Evolutionary conservation across 345 rosid genomes (phyloP).

Genomic region (Gossypium ekmanianum): DNA sequence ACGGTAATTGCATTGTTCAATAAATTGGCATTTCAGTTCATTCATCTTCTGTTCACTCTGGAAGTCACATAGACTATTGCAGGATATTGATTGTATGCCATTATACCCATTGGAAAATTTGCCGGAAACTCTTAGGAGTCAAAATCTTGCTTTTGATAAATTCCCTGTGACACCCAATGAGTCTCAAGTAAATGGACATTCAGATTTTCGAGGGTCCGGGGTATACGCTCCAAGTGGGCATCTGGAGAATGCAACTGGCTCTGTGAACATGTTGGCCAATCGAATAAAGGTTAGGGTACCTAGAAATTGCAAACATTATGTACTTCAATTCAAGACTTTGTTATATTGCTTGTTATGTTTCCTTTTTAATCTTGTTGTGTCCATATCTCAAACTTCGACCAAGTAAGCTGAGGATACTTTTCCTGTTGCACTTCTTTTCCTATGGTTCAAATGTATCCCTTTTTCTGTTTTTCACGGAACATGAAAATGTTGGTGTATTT

Average conservation of each 20-base stretch:
- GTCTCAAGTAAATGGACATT: constrained; percentile 41
- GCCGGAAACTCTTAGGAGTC: constrained; percentile 81
- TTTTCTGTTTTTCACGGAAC: neutral
- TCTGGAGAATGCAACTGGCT: constrained; percentile 32
- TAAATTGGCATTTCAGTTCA: neutral
- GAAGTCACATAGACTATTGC: constrained; percentile 23
- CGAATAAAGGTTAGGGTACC: constrained; percentile 35
- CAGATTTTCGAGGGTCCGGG: constrained; percentile 42
- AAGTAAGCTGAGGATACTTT: neutral
- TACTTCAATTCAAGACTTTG: neutral
- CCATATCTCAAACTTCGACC: neutral
- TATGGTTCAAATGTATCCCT: neutral
- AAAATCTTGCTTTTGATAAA: constrained; percentile 36
- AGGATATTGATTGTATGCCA: constrained; percentile 99
- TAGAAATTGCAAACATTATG: neutral
- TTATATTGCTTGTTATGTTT: neutral
- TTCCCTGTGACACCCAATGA: constrained; percentile 41
- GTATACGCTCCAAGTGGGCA: constrained; percentile 44
- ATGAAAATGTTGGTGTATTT: neutral
- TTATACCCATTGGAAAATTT: constrained; percentile 70
- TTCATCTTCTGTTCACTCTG: constrained; percentile 3
- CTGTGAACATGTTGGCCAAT: constrained; percentile 37
- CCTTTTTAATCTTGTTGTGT: neutral
- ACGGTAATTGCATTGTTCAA: constrained; percentile 44
- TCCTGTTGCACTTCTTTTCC: neutral